Percentiles rank a stretch among this genome's conserved stretches.
These are phyloP conservation scores for Fraxinus greggii DNA, from an alignment of 305 asterid genomes.

Conservation along the genomic window DNA sequence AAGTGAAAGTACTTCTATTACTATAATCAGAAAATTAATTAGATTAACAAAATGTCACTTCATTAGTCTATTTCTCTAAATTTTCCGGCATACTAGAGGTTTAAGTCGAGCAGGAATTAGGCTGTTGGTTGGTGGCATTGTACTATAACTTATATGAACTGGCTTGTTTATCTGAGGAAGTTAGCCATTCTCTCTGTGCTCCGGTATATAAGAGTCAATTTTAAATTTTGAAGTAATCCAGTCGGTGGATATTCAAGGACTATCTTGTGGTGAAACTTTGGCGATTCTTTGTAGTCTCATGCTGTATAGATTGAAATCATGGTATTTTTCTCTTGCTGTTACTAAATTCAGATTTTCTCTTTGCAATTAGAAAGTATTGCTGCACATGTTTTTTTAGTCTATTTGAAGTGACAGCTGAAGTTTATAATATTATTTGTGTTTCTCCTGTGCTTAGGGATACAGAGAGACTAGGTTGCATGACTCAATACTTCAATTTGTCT, in stretches of 20 bases:
- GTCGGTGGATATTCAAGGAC: not conserved
- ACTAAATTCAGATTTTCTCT: not conserved
- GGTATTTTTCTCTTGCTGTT: not conserved
- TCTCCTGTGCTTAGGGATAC: constrained; percentile 16
- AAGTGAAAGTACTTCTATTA: constrained; percentile 22
- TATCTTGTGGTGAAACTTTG: not conserved
- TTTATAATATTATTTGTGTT: constrained; percentile 16
- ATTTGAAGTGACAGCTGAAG: constrained; percentile 7
- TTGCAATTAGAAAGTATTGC: not conserved
- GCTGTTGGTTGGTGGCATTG: not conserved
- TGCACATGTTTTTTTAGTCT: not conserved
- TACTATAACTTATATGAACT: not conserved
- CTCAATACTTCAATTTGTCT: constrained; percentile 27
- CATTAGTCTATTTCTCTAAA: not conserved
- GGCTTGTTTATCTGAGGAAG: not conserved
- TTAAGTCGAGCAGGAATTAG: not conserved
- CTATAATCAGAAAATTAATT: not conserved
- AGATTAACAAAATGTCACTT: constrained; percentile 7
- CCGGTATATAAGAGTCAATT: not conserved
- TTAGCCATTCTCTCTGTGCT: not conserved
- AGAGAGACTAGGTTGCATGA: constrained; percentile 28
- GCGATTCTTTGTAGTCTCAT: not conserved
- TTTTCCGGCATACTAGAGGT: not conserved
- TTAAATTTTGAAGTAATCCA: not conserved
- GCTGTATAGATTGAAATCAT: not conserved